Evolutionary conservation across 2,329 filamentous ascomycete species (phyloP), one percentile per base, ranked within the genome.

Genomic region (Thielaviopsis populi): DNA sequence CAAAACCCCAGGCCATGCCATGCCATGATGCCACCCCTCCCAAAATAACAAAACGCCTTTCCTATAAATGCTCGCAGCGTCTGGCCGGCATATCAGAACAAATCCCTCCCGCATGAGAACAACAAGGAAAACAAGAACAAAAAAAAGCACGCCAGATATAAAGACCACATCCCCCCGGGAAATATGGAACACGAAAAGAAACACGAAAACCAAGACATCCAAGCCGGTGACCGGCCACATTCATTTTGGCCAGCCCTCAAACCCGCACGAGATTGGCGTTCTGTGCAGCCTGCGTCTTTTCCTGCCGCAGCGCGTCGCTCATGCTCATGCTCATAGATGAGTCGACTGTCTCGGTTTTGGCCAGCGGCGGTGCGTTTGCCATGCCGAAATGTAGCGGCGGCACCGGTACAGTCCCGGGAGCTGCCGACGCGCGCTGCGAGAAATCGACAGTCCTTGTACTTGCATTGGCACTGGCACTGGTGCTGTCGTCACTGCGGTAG

Each of bases 21-120:
- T 22, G 19, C 50, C 24, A 33, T 15, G 15, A 10, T 13, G 15
- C 24, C 50, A 0, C 50, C 50, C 22, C 50, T 27, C 11, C 24
- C 22, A 56, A 56, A 56, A n/a, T n/a, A n/a, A n/a, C n/a, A n/a
- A 7, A 61, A 61, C 33, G 43, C 42, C 43, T 50, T 61, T 37
- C 27, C 43, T 42, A 46, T 15, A 61, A 61, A 61, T 24, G n/a
- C 13, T 19, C n/a, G 22, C 30, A 60, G 50, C 50, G n/a, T 56
- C 27, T 10, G 50, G 50, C 50, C 5, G 50, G 27, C 50, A 56
- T 56, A 56, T 33, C 10, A 56, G 30, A 33, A 17, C 50, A 56
- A 33, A 50, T 1, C 19, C 58, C 27, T 37, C 22, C 37, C 24
- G 24, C 30, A 15, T 13, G 22, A 59, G 22, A 59, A 3, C 33